Evolutionary conservation across 2,329 filamentous ascomycete genomes (phyloP), one percentile per base, ranked within the genome.

Genomic region (Talaromyces marneffei): DNA sequence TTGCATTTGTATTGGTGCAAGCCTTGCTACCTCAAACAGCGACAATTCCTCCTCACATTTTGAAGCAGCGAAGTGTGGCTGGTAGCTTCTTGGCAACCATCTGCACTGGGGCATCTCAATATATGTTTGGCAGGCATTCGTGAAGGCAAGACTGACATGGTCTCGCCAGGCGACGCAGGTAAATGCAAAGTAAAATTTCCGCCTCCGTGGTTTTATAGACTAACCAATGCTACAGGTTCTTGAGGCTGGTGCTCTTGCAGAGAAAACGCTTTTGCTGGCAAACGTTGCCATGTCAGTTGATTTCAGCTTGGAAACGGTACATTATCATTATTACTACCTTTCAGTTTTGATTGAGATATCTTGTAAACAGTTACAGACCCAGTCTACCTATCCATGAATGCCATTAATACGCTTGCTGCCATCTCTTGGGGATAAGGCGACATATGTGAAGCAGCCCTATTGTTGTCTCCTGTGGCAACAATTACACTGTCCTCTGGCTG

Each of bases 21-120:
- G 27, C 37, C 14, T 59, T 37, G 16, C 35, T 52, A 20, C 57
- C 46, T 31, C 76, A 79, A 3, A 68, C 69, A 3, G 79, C 79
- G 2, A 72, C 78, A 6, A 72, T 82, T 4, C 79, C 78, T 9
- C 78, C 77, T 0, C 71, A 75, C 1, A 69, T 83, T 59, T 65
- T 78, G 52, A 75, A 67, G 53, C 75, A 80, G 55, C 75, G 78
- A 12, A 80, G 73, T 20, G 72, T 80, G 9, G 69, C 64, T 20
- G 66, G 69, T n/a, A 67, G 68, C 39, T 71, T 66, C 52, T 59
- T 70, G 14, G 79, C 70, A 63, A 67, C 71, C 14, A 75, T 80
- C 59, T 75, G 74, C 61, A 69, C 77, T 9, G 77, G 77, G 73
- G 78, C 66, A 71, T 78, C 65, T 63, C 71, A 65, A 12, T 66